These are phyloP conservation scores for Fraxinus angustifolia DNA, from an alignment of 305 asterid species.

Conservation along the genomic window DNA sequence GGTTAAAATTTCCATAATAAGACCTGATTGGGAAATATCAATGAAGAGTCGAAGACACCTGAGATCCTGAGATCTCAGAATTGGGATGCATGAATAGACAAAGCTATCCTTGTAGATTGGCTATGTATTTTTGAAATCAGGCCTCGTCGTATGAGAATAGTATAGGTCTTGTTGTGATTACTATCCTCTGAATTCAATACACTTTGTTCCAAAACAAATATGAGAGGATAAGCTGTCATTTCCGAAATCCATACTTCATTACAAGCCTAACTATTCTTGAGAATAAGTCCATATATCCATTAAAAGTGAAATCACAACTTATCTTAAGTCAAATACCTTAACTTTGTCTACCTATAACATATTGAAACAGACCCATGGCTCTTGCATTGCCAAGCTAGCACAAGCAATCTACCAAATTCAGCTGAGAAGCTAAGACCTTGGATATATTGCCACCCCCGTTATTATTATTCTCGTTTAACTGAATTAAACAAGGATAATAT, in stretches of 20 bases:
- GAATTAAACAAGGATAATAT: neutral
- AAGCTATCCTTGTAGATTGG: neutral
- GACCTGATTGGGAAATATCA: neutral
- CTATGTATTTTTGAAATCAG: neutral
- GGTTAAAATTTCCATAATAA: neutral
- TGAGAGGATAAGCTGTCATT: neutral
- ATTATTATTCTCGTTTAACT: neutral
- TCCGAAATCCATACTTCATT: neutral
- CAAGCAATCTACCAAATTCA: neutral
- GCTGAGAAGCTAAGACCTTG: neutral
- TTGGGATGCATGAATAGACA: neutral
- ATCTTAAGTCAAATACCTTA: neutral
- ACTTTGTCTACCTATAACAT: neutral
- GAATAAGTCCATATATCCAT: neutral
- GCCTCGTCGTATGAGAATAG: neutral
- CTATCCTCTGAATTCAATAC: neutral
- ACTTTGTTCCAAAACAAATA: neutral
- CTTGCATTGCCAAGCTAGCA: neutral
- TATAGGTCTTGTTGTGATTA: neutral
- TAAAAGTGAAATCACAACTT: neutral
- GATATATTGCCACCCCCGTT: neutral
- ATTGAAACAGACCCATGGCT: neutral
- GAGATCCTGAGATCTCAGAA: neutral
- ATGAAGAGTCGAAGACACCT: neutral
- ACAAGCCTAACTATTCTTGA: neutral